Base-by-base conservation (phyloP, 192 early-diverging fungal genomes). In the Cetraspora pellucida region DNA sequence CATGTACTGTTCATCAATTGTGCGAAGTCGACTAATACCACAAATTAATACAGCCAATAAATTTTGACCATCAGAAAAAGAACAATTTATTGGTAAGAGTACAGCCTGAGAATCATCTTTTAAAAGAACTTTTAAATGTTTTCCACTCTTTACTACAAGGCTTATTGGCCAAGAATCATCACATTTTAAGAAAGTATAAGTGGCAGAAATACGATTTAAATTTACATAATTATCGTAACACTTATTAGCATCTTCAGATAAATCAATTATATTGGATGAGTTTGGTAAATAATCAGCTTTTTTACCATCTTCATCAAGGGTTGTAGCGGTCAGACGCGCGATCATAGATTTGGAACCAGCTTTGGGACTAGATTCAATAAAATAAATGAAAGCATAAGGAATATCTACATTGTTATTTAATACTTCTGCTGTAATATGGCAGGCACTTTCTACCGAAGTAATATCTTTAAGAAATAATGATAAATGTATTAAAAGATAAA, bases 1-100 rank as follows among this genome's bases (percentile, higher is more conserved):
- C 30, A 27, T 23, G 21, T 74, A 74, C 19, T 74, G 57, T 21
- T n/a, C 14, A 49, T 74, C 72, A 47, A 74, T n/a, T 16, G 57
- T 43, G 21, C 55, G 30, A 17, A 8, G 57, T 61, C 5, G 1
- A 74, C n/a, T n/a, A n/a, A n/a, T n/a, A n/a, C n/a, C n/a, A n/a
- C n/a, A n/a, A n/a, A n/a, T n/a, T n/a, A n/a, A 10, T 21, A 74
- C 47, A 17, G 58, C 72, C 5, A n/a, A 61, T 47, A 63, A 21
- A 8, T 21, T 2, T 19, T 8, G 45, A 61, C 61, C n/a, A n/a
- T 58, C 72, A 23, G n/a, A 13, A 63, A 49, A 49, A 49, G 59
- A 61, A 14, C 57, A 27, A 25, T 1, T 9, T 3, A 74, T 50
- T 2, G 72, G 72, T 9, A 58, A 61, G 13, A 74, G 55, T 0